Percentiles rank a stretch among this genome's conserved stretches.
Conservation (phyloP, 805 yeast species). For the Kregervanrija delftensis region DNA sequence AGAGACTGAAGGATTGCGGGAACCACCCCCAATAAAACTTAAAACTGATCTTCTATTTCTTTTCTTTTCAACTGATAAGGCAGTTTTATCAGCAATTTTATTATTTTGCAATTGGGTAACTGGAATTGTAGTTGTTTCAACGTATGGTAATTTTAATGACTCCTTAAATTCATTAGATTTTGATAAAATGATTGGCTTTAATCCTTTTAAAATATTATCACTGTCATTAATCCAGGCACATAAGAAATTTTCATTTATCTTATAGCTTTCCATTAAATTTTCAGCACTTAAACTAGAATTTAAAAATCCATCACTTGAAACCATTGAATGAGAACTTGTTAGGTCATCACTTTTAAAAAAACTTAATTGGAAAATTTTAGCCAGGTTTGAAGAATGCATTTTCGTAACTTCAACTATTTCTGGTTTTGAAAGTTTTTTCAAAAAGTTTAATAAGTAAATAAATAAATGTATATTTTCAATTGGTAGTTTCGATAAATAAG, state of each 20-base stretch:
- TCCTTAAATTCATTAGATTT: constrained; percentile 7
- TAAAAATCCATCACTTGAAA: constrained; percentile 4
- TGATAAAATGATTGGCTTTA: constrained; percentile 7
- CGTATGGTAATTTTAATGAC: constrained; percentile 12
- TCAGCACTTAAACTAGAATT: constrained; percentile 18
- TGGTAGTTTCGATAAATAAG: constrained; percentile 15
- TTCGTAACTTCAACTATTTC: constrained; percentile 24
- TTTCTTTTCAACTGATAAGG: constrained; percentile 14
- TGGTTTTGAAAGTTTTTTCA: constrained; percentile 18
- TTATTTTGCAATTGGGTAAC: constrained; percentile 6
- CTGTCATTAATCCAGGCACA: constrained; percentile 22
- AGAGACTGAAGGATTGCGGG: too few relatives aligned
- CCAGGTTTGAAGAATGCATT: constrained; percentile 30
- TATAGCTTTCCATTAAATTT: constrained; percentile 22
- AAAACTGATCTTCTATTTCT: constrained; percentile 21
- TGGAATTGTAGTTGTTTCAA: neutral
- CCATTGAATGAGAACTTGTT: constrained; percentile 8
- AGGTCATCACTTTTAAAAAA: constrained; percentile 29
- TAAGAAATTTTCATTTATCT: constrained; percentile 22
- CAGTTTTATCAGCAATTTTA: constrained; percentile 10
- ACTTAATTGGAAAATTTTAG: constrained; percentile 33
- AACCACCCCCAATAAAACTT: constrained; percentile 6
- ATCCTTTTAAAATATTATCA: constrained; percentile 7
- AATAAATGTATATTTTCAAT: constrained; percentile 26
- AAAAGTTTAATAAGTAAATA: constrained; percentile 23